phyloP scores from a whole-genome alignment of 129 eudicot genomes.

The Logfia minima region DNA sequence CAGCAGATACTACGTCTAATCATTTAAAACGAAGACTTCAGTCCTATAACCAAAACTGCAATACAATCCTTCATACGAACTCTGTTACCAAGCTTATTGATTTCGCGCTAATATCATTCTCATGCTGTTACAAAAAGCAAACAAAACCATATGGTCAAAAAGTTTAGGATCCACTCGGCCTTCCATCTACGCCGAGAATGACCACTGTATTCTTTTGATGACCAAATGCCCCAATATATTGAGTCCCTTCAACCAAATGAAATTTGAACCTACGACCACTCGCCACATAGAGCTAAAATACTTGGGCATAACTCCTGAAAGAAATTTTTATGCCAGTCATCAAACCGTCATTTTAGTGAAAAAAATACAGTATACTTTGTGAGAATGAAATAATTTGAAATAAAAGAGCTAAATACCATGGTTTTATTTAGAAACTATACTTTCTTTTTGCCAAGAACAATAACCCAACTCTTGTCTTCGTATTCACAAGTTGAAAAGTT shows the following conservation, averaged over 20 bases:
- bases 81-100: neutral
- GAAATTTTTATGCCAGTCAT: neutral
- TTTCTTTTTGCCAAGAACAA: neutral
- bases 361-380: neutral
- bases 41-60: neutral
- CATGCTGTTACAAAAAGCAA: neutral
- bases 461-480: too few species aligned
- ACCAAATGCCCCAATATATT: conserved; percentile 78
- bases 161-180: conserved; percentile 50
- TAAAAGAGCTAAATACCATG: neutral
- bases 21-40: neutral
- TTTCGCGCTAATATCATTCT: neutral
- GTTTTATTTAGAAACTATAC: neutral
- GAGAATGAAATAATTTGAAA: neutral
- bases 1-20: conserved; percentile 39
- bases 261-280: conserved; percentile 94
- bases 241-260: conserved; percentile 66
- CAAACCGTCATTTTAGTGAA: neutral
- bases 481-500: too few species aligned
- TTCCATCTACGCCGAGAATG: conserved; percentile 86
- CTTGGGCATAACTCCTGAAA: conserved; percentile 82
- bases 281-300: conserved; percentile 61
- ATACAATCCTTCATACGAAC: neutral
- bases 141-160: neutral
- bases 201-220: conserved; percentile 80